phyloP scores from a whole-genome alignment of 805 yeast genomes.

The Wickerhamiella kurtzmanii region DNA sequence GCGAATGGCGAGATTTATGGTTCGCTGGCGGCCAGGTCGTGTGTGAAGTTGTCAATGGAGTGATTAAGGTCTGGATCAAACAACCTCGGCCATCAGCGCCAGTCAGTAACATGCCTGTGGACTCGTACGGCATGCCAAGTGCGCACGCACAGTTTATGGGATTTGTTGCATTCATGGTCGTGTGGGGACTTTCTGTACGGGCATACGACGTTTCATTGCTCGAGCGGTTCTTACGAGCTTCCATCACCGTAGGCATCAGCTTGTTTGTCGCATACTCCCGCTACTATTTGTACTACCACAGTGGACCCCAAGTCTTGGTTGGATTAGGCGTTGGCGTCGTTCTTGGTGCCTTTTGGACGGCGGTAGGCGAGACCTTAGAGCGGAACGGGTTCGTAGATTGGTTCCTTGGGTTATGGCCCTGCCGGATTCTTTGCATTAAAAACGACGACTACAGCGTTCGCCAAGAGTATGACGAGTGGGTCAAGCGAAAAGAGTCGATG shows the following conservation, averaged over 20 bases:
- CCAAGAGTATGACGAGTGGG: constrained; percentile 24
- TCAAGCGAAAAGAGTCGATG: too few species aligned
- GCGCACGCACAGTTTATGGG: constrained; percentile 97
- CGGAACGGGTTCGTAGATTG: constrained; percentile 56
- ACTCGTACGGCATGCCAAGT: constrained; percentile 90
- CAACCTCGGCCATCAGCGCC: constrained; percentile 55
- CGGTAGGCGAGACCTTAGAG: constrained; percentile 40
- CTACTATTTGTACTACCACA: constrained; percentile 67
- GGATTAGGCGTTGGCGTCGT: constrained; percentile 55
- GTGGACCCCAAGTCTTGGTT: constrained; percentile 53
- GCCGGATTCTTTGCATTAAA: constrained; percentile 29
- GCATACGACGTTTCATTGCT: constrained; percentile 5
- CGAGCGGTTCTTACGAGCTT: constrained; percentile 18
- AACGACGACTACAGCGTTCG: constrained; percentile 27
- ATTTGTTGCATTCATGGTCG: constrained; percentile 36
- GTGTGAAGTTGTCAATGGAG: constrained; percentile 59
- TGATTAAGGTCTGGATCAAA: constrained; percentile 47
- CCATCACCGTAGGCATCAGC: constrained; percentile 19
- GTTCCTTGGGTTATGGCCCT: constrained; percentile 46
- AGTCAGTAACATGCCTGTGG: constrained; percentile 22
- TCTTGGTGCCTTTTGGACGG: constrained; percentile 46
- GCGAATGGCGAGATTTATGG: constrained; percentile 77
- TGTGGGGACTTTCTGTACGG: constrained; percentile 21
- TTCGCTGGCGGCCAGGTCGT: constrained; percentile 75
- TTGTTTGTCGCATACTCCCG: constrained; percentile 51